A percentile compares a stretch with the other conserved stretches of the same genome.
Conservation (phyloP, 768 basidiomycete species). For the Psilocybe cyanescens region DNA sequence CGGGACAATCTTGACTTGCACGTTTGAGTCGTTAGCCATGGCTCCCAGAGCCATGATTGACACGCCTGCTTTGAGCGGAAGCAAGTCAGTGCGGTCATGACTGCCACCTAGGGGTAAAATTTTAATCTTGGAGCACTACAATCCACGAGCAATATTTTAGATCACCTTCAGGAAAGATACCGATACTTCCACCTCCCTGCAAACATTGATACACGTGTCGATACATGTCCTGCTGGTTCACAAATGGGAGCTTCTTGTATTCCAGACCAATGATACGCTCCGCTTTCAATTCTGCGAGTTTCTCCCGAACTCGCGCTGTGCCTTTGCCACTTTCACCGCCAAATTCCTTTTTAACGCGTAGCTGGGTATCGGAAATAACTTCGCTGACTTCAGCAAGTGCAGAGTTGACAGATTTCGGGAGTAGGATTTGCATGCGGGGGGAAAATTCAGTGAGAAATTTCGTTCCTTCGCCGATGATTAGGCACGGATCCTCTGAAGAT, state of each 20-base stretch:
- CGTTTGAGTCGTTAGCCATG: slow-evolving; percentile 87
- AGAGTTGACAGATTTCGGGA: slow-evolving; percentile 81
- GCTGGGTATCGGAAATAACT: slow-evolving; percentile 85
- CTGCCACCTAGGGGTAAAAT: slow-evolving; percentile 74
- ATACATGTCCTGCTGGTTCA: slow-evolving; percentile 97
- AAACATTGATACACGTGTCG: slow-evolving; percentile 87
- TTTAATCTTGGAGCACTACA: slow-evolving; percentile 6
- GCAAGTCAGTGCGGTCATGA: slow-evolving; percentile 94
- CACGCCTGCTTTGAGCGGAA: slow-evolving; percentile 97
- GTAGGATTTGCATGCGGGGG: slow-evolving; percentile 84
- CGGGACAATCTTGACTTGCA: slow-evolving; percentile 92
- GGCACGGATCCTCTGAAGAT: slow-evolving; percentile 75
- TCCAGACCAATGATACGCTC: slow-evolving; percentile 65
- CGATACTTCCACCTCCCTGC: slow-evolving; percentile 87
- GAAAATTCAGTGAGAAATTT: slow-evolving; percentile 73
- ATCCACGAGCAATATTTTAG: background rate
- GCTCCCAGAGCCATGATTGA: slow-evolving; percentile 98
- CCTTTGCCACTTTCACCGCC: slow-evolving; percentile 79
- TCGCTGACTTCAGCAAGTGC: slow-evolving; percentile 84
- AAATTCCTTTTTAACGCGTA: slow-evolving; percentile 87
- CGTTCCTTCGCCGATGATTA: slow-evolving; percentile 85
- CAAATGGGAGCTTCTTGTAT: slow-evolving; percentile 84
- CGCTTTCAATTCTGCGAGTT: slow-evolving; percentile 58
- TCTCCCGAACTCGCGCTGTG: slow-evolving; percentile 69
- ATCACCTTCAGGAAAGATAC: slow-evolving; percentile 97